Base-by-base conservation (phyloP, 805 yeast species). In the Hanseniaspora hatyaiensis region DNA sequence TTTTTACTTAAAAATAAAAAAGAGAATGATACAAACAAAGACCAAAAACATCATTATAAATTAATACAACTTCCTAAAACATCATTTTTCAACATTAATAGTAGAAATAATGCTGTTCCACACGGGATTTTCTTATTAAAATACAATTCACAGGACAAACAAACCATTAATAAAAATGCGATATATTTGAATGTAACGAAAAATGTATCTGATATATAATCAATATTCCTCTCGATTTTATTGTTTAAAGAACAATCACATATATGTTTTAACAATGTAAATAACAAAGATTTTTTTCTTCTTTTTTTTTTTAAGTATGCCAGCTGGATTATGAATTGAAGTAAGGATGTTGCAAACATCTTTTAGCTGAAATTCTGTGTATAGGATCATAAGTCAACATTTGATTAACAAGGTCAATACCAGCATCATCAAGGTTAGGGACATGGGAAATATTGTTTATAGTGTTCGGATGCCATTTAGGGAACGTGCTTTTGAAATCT, bases 351-450 rank as follows among this genome's bases (percentile, higher is more conserved):
- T 74, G 60, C 51, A 88, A 72, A 2, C 97, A 96, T 53, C 96
- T 74, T 66, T 87, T 88, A 47, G 98, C 98, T 58, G 94, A 81
- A 57, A 92, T 83, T 63, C 98, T 73, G 53, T 80, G 77, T 44
- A 94, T 87, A 18, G 98, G 98, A 64, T 92, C 98, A 64, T 85
- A 92, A 5, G 82, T 78, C 52, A 92, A 70, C 66, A 92, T 70
- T 52, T 77, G 78, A 57, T 77, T 82, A 55, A 92, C 71, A 52
- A 92, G 69, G 59, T 88, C 92, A 51, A 86, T 74, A 22, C 97
- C 98, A 51, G 82, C 80, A 12, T 72, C 67, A 63, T 88, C 96
- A 51, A 92, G 70, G 18, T 36, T 36, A 3, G 46, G 46, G 11
- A 77, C 74, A 1, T 96, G 92, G 28, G 85, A 88, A 44, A 75